Evolutionary conservation across 768 basidiomycete genomes (phyloP).

Genomic region (Trichaptum fuscoviolaceum): DNA sequence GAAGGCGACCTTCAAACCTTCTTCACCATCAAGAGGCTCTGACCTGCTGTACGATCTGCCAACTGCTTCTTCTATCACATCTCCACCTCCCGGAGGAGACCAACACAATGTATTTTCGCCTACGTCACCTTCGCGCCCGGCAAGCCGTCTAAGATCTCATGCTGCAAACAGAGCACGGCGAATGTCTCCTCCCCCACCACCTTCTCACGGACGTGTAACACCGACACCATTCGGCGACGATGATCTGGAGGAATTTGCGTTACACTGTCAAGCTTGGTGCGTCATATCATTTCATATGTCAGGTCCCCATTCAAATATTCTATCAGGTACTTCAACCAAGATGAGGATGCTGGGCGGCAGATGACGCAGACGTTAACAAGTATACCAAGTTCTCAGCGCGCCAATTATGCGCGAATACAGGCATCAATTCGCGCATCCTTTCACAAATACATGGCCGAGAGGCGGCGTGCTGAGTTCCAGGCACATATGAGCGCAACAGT

Average conservation of each 20-base stretch:
- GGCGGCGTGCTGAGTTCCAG: constrained; percentile 78
- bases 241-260: constrained; percentile 76
- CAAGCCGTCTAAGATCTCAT: constrained; percentile 44
- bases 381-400: constrained; percentile 77
- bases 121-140: constrained; percentile 54
- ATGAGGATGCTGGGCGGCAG: constrained; percentile 66
- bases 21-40: constrained; percentile 12
- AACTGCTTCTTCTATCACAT: constrained; percentile 10
- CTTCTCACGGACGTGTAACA: constrained; percentile 61
- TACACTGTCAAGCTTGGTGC: constrained; percentile 74
- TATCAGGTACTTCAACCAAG: constrained; percentile 77
- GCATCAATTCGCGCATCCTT: constrained; percentile 82
- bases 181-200: constrained; percentile 48
- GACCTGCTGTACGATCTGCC: constrained; percentile 20
- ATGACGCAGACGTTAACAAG: constrained; percentile 83
- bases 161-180: constrained; percentile 45
- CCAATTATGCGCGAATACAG: constrained; percentile 82
- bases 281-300: constrained; percentile 15
- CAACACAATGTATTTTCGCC: constrained; percentile 3
- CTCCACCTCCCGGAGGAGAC: constrained; percentile 4
- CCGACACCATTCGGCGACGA: constrained; percentile 59
- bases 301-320: constrained; percentile 6
- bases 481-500: constrained; percentile 76
- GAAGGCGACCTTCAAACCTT: constrained; percentile 11
- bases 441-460: constrained; percentile 72